Base-by-base conservation (phyloP, 164 flowering plant species). In the Aristolochia californica region DNA sequence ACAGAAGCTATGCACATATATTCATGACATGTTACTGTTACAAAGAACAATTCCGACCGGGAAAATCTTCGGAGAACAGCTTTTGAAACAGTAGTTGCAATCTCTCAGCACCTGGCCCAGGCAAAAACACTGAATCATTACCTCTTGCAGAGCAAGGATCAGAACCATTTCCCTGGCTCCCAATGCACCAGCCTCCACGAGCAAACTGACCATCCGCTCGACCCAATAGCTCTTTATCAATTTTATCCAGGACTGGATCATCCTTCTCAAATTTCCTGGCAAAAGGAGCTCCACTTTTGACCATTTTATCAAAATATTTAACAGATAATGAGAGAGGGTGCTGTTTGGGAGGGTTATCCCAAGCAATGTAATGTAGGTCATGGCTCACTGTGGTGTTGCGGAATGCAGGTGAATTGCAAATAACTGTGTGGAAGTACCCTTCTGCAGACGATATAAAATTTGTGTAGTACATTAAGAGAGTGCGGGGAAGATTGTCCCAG, bases 341-440 rank as follows among this genome's bases (percentile, higher is more conserved):
- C 70, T 93, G 99, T 75, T 85, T 93, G 0, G 99, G 99, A 66
- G 99, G 99, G 67, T 21, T 81, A 79, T 89, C 99, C 99, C 99
- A 93, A 28, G 99, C 91, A 60, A 93, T 93, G 74, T 87, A 93
- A 74, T 93, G 99, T 16, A 93, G 89, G 70, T 93, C 99, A 61
- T 93, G 97, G 72, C 84, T 70, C 27, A 89, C 63, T 52, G 90
- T 85, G 52, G 91, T 83, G 50, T 65, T 59, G 5, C 68, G 77
- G 59, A 78, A 93, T 60, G 84, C 81, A 15, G 76, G 73, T 5
- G 73, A 80, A 75, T 81, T 87, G 75, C 99, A 93, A 26, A 94
- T 84, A 23, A 94, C 89, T 13, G 96, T 94, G 71, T 94, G 99
- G 63, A 94, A 90, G 66, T 94, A 94, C 25, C 99, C 90, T 76